phyloP scores from a whole-genome alignment of 495 filamentous ascomycete genomes.

The Penicillium goetzii region DNA sequence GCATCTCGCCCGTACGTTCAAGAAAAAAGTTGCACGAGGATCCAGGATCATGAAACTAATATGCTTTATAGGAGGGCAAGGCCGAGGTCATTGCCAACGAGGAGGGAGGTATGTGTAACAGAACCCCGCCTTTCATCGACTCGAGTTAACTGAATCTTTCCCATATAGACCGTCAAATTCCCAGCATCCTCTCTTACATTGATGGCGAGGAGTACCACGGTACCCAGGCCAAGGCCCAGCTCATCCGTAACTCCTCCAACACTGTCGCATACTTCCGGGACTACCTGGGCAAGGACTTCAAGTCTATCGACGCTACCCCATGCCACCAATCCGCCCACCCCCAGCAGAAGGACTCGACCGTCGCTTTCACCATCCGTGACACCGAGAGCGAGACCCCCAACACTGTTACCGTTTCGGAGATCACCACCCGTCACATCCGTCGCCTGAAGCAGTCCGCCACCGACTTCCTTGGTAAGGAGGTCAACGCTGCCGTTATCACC shows the following conservation, averaged over 20 bases:
- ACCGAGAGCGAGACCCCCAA: conserved; percentile 68
- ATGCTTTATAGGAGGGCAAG: conserved; percentile 74
- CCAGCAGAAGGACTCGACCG: conserved; percentile 67
- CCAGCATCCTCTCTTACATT: conserved; percentile 90
- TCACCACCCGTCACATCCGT: conserved; percentile 83
- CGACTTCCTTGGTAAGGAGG: conserved; percentile 87
- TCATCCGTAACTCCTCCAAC: conserved; percentile 88
- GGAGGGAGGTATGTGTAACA: conserved; percentile 76
- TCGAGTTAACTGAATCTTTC: conserved; percentile 17
- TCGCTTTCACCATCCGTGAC: conserved; percentile 85
- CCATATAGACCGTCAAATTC: conserved; percentile 86
- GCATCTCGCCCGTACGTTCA: conserved; percentile 66
- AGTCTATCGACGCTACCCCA: conserved; percentile 93
- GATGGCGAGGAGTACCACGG: conserved; percentile 96
- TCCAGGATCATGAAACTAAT: conserved; percentile 18
- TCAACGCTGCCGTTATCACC: conserved; percentile 90
- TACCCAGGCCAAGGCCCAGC: conserved; percentile 88
- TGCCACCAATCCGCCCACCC: conserved; percentile 94
- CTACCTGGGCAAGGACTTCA: conserved; percentile 92
- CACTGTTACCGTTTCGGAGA: conserved; percentile 77
- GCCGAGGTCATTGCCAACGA: conserved; percentile 98
- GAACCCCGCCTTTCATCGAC: conserved; percentile 13
- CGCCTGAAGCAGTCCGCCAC: conserved; percentile 82
- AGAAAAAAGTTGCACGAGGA: neutral
- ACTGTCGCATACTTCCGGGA: conserved; percentile 96